Base-by-base conservation (phyloP, 2,329 filamentous ascomycete genomes). In the Leptographium wingfieldii region DNA sequence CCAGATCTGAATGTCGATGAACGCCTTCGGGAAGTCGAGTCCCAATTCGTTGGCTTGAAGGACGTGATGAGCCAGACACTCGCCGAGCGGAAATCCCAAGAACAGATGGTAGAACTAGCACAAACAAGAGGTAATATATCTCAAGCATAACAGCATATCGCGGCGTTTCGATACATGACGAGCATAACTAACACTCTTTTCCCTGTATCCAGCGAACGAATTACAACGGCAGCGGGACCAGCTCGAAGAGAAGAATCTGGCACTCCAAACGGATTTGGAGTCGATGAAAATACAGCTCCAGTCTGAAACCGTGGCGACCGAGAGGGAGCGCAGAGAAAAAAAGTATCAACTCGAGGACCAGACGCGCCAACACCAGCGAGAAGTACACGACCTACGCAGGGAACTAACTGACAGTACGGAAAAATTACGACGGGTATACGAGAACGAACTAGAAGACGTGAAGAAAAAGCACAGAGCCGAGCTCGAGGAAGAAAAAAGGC, bases 1-100 rank as follows among this genome's bases (percentile, higher is more conserved):
- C 64, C 80, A 89, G 87, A 81, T 68, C 92, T 87, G 80, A 90
- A 96, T 70, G 84, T 91, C 65, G 86, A 91, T 66, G 82, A 82
- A 63, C 84, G 86, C 64, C 80, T 96, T 65, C 84, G 85, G 63
- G 81, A 84, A 62, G 86, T 96, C 73, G 89, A 95, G 67, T 77
- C 78, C 22, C 80, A 92, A 67, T 90, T 90, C 69, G 79, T 81
- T 55, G 77, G 80, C 61, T 77, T 97, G 63, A 86, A 87, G 68
- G 80, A 86, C 61, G 85, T 87, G 64, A 83, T 96, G 69, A 83
- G 84, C 61, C 80, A 80, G 38, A 85, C 87, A 27, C 79, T 86
- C 12, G 80, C 80, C 49, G 85, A 90, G 59, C 85, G 83, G 66
- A 85, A 81, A 60, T 80, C 78, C 5, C 77, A 90, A 62, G 90